Base-by-base conservation (phyloP, 2,329 filamentous ascomycete genomes). In the Rutstroemia sydowiana region DNA sequence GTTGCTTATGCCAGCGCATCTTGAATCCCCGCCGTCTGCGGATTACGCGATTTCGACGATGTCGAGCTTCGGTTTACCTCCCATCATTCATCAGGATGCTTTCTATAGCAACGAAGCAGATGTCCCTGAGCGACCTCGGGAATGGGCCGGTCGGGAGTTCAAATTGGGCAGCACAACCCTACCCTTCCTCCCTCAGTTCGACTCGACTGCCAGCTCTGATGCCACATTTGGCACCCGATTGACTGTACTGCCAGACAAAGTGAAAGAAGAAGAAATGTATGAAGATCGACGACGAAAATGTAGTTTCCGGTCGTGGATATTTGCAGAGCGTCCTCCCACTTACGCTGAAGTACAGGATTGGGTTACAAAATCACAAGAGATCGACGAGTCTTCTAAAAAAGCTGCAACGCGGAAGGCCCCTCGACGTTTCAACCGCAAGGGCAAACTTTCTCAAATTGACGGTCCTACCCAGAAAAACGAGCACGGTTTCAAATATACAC, bases 61-160 rank as follows among this genome's bases (percentile, higher is more conserved):
- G 66, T 68, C 75, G 59, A 65, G 73, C n/a, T 68, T 75, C 52
- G 75, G 75, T 11, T 69, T 82, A 8, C 85, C 87, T 0, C 75
- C 84, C 53, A 77, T 87, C 13, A 77, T 96, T 45, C 95, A 95
- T 57, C 87, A 90, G 66, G 84, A 90, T 64, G 84, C 91, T 0
- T 91, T 85, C 63, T 97, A 95, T 65, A 87, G 90, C 60, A 76
- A 87, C 26, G 88, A 95, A 55, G 76, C 75, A 46, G 93, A 97
- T 68, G 86, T 96, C 0, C 90, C 91, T 11, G 77, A 84, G 36
- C 79, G 85, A 48, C 69, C 77, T 30, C 77, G 88, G 48, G 89
- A 95, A 68, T 97, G 95, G 69, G 92, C 87, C 6, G 92, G 92
- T 3, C 82, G 83, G 59, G 87, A 95, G 61, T 96, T 95, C 65